phyloP scores from a whole-genome alignment of 2,329 filamentous ascomycete species.

The Coniella vitis region DNA sequence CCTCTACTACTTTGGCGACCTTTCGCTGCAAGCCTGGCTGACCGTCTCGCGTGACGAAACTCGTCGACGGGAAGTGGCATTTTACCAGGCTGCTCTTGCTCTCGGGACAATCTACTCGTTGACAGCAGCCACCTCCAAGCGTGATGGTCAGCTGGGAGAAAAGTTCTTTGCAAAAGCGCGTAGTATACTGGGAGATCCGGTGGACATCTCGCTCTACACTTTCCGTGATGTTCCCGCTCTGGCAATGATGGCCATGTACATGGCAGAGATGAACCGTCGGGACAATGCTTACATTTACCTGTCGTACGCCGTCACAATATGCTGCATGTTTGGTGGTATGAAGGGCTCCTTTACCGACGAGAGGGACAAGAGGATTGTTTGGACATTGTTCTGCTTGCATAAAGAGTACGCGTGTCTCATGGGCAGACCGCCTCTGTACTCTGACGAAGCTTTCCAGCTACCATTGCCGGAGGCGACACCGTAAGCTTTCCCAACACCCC shows the following conservation, averaged over 20 bases:
- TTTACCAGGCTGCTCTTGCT: constrained; percentile 41
- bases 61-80: constrained; percentile 30
- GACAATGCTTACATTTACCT: constrained; percentile 43
- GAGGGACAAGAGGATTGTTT: constrained; percentile 39
- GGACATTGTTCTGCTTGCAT: constrained; percentile 46
- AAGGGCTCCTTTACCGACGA: constrained; percentile 35
- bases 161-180: constrained; percentile 37
- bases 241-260: constrained; percentile 41
- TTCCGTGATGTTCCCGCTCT: constrained; percentile 38
- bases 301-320: constrained; percentile 39
- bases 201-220: constrained; percentile 35
- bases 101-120: constrained; percentile 28
- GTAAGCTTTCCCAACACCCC: constrained; percentile 33
- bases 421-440: constrained; percentile 40
- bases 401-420: constrained; percentile 41
- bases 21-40: constrained; percentile 20
- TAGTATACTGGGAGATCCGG: constrained; percentile 38
- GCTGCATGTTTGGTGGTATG: constrained; percentile 42
- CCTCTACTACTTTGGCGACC: constrained; percentile 36
- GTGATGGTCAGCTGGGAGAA: constrained; percentile 32
- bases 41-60: not conserved
- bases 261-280: constrained; percentile 41
- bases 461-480: constrained; percentile 31
- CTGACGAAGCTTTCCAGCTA: constrained; percentile 40
- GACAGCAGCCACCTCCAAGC: constrained; percentile 23